A percentile compares a stretch with the other conserved stretches of the same genome.
These are phyloP conservation scores for Pelargonium fulgidum DNA, from an alignment of 441 rosid genomes.

Conservation along the genomic window DNA sequence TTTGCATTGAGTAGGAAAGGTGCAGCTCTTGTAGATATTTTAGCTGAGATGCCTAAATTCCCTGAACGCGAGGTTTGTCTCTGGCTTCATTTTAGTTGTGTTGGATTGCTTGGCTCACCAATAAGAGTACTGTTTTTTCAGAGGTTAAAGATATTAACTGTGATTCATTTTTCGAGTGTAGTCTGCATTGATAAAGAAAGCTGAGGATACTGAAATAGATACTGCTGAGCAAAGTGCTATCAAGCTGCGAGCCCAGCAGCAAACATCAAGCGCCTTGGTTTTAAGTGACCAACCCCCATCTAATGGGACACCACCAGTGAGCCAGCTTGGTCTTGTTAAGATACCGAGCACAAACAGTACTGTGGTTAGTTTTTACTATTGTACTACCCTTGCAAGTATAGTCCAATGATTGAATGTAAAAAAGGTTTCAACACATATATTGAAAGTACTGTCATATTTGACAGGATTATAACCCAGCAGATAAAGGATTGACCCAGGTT, in stretches of 20 bases:
- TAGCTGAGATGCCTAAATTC: slow-evolving; percentile 99
- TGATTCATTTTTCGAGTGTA: slow-evolving; percentile 25
- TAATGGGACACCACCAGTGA: slow-evolving; percentile 54
- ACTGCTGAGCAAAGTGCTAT: slow-evolving; percentile 98
- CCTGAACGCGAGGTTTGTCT: slow-evolving; percentile 89
- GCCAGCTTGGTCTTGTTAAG: slow-evolving; percentile 56
- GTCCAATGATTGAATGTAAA: neutral
- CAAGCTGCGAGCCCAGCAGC: slow-evolving; percentile 91
- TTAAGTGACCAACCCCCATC: slow-evolving; percentile 68
- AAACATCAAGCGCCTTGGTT: slow-evolving; percentile 86
- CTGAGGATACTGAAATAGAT: slow-evolving; percentile 80
- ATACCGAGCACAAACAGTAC: slow-evolving; percentile 52
- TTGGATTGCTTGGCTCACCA: neutral
- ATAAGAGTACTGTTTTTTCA: neutral
- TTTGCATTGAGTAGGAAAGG: slow-evolving; percentile 91
- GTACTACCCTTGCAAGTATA: slow-evolving; percentile 3
- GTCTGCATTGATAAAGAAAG: slow-evolving; percentile 87
- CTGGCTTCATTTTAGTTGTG: neutral
- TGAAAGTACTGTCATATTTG: slow-evolving; percentile 10
- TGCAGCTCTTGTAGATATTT: slow-evolving; percentile 66
- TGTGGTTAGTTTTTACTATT: slow-evolving; percentile 41
- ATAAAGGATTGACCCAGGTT: slow-evolving; percentile 35
- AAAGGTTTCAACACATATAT: neutral
- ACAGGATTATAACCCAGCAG: slow-evolving; percentile 50
- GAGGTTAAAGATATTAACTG: neutral